These are phyloP conservation scores for Vanrija pseudolonga DNA, from an alignment of 1,284 basidiomycete species.

Conservation along the genomic window DNA sequence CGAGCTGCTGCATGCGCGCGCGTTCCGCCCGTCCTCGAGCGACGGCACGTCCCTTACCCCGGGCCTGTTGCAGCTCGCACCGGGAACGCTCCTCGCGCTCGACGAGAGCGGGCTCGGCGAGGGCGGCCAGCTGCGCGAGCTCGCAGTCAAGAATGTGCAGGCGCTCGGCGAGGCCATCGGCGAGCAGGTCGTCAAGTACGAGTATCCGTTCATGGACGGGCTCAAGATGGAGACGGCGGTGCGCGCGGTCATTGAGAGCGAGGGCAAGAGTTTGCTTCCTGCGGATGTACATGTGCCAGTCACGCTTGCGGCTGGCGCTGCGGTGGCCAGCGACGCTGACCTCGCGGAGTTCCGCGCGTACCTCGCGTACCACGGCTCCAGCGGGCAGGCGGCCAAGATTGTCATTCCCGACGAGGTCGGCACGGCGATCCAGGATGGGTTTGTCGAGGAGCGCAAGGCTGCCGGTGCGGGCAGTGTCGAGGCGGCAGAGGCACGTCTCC, in stretches of 20 bases:
- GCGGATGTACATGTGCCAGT: constrained; percentile 37
- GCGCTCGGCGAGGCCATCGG: constrained; percentile 30
- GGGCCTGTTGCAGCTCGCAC: constrained; percentile 42
- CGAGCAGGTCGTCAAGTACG: constrained; percentile 40
- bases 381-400: constrained; percentile 20
- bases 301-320: background rate
- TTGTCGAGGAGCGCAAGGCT: constrained; percentile 32
- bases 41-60: constrained; percentile 36
- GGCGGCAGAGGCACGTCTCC: constrained; percentile 33
- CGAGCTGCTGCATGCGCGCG: constrained; percentile 29
- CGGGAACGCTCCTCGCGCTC: constrained; percentile 21
- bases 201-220: constrained; percentile 47
- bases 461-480: constrained; percentile 18
- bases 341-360: constrained; percentile 28
- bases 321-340: constrained; percentile 3
- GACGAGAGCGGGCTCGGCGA: constrained; percentile 33
- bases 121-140: constrained; percentile 42
- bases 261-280: constrained; percentile 45
- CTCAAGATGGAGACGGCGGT: constrained; percentile 45
- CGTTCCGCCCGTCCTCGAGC: constrained; percentile 32
- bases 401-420: constrained; percentile 38
- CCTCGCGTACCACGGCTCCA: constrained; percentile 18
- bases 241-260: constrained; percentile 33
- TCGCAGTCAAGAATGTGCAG: constrained; percentile 41
- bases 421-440: constrained; percentile 39